phyloP scores from a whole-genome alignment of 305 asterid genomes.

The Fraxinus dipetala region DNA sequence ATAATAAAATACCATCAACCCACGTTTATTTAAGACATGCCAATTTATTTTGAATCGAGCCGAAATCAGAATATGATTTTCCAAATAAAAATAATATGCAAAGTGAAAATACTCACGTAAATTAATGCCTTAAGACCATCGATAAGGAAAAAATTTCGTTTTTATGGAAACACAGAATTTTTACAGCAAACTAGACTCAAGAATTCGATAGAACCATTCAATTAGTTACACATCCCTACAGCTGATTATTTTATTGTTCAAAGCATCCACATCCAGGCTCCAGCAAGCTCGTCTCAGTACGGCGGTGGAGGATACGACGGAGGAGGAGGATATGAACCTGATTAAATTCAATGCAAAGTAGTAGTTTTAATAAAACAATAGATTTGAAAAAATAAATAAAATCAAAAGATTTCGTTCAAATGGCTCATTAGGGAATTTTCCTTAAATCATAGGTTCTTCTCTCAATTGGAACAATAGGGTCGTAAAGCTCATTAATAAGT shows the following conservation, averaged over 20 bases:
- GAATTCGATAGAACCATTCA: background rate
- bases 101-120: background rate
- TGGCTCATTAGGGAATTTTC: background rate
- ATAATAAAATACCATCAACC: background rate
- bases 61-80: background rate
- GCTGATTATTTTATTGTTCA: background rate
- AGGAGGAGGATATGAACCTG: constrained; percentile 36
- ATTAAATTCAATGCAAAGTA: background rate
- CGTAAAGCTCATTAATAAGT: background rate
- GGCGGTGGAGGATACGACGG: constrained; percentile 52
- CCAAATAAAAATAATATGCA: background rate
- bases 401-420: background rate
- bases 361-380: background rate
- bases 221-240: background rate
- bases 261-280: background rate
- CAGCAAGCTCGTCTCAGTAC: constrained; percentile 27
- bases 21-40: background rate
- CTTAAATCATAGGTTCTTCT: background rate
- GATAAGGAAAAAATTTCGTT: background rate
- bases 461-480: background rate
- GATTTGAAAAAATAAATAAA: background rate
- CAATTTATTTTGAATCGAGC: background rate
- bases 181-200: background rate
- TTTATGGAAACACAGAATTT: background rate
- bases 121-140: background rate